These are phyloP conservation scores for Pichia cabralensis DNA, from an alignment of 805 yeast genomes.

Conservation along the genomic window DNA sequence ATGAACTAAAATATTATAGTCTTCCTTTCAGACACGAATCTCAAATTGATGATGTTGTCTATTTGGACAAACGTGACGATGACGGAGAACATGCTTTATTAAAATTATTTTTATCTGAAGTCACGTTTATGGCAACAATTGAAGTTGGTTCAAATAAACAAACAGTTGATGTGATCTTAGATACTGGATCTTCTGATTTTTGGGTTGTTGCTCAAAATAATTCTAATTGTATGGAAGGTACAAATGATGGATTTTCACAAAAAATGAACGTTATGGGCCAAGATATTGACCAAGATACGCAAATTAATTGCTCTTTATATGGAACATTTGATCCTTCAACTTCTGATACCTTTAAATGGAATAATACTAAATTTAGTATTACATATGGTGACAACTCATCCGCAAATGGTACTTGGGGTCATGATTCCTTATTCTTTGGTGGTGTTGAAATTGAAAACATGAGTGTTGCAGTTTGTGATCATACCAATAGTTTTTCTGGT, in stretches of 20 bases:
- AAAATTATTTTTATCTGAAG: slow-evolving; percentile 2
- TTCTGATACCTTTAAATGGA: slow-evolving; percentile 32
- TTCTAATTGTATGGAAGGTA: slow-evolving; percentile 31
- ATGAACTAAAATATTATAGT: no score
- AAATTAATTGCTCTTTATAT: slow-evolving; percentile 31
- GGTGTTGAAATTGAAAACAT: slow-evolving; percentile 37
- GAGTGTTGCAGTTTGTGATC: slow-evolving; percentile 67
- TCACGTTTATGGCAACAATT: slow-evolving; percentile 14
- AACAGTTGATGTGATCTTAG: slow-evolving; percentile 45
- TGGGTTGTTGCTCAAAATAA: slow-evolving; percentile 50
- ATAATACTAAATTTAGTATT: slow-evolving; percentile 33
- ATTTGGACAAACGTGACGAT: no score
- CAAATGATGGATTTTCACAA: slow-evolving; percentile 7
- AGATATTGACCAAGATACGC: no score
- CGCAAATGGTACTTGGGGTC: slow-evolving; percentile 48
- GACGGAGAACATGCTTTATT: no score
- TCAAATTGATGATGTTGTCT: no score
- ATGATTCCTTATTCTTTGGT: slow-evolving; percentile 48
- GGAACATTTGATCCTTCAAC: slow-evolving; percentile 38
- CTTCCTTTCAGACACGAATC: no score
- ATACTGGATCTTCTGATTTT: slow-evolving; percentile 69
- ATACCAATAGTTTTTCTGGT: slow-evolving; percentile 53
- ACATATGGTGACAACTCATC: slow-evolving; percentile 38
- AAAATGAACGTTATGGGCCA: no score
- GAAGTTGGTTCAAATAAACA: slow-evolving; percentile 51